These are phyloP conservation scores for Rhododendron molle DNA, from an alignment of 148 eudicot genomes.

Conservation along the genomic window DNA sequence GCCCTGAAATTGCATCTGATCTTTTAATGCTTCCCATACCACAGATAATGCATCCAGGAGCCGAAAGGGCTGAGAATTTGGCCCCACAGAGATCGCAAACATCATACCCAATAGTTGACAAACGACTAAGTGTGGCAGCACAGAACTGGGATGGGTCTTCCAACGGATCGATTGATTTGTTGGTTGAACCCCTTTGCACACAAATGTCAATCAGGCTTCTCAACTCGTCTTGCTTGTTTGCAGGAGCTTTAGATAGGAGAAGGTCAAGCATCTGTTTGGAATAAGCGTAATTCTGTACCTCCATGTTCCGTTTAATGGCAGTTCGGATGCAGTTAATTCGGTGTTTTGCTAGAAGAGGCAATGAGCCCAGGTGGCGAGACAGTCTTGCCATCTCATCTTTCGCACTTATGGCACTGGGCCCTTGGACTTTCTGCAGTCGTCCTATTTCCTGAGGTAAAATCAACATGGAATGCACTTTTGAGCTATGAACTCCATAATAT, in stretches of 20 bases:
- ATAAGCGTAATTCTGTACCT: conserved; percentile 84
- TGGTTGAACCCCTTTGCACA: conserved; percentile 76
- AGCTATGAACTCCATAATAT: not conserved
- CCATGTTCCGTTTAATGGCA: conserved; percentile 95
- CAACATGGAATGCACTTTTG: not conserved
- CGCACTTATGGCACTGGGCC: conserved; percentile 85
- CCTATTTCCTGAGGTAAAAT: conserved; percentile 70
- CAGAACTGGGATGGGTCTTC: conserved; percentile 99
- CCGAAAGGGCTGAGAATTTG: conserved; percentile 79
- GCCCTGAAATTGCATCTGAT: conserved; percentile 78
- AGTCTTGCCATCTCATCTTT: conserved; percentile 95
- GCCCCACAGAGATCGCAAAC: conserved; percentile 97
- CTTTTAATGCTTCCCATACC: conserved; percentile 98
- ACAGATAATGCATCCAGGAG: conserved; percentile 93
- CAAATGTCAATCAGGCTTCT: conserved; percentile 90
- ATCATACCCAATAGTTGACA: conserved; percentile 94
- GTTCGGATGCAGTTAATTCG: conserved; percentile 90
- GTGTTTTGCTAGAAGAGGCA: conserved; percentile 93
- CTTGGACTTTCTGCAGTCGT: conserved; percentile 83
- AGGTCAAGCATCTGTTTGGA: conserved; percentile 95
- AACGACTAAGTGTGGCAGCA: conserved; percentile 94
- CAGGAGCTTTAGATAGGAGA: conserved; percentile 84
- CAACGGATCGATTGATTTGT: conserved; percentile 83
- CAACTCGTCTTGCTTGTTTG: conserved; percentile 88
- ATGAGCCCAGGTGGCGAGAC: conserved; percentile 87